phyloP scores from a whole-genome alignment of 1,284 basidiomycete genomes.

The Papiliotrema laurentii region DNA sequence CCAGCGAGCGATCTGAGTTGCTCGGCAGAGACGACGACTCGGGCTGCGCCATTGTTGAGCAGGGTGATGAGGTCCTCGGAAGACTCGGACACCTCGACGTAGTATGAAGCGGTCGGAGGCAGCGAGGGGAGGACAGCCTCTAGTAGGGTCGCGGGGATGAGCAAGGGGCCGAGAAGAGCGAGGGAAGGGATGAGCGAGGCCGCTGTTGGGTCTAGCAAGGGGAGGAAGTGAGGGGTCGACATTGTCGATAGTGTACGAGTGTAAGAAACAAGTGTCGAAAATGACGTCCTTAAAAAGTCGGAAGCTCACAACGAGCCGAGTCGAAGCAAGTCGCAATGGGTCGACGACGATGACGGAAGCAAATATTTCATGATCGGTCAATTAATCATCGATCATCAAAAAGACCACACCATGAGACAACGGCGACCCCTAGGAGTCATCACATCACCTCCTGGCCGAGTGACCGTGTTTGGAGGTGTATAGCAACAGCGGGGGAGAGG shows the following conservation, averaged over 20 bases:
- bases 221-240: slow-evolving; percentile 48
- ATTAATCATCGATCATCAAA: no score
- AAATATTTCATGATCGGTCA: no score
- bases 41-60: slow-evolving; percentile 72
- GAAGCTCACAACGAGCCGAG: not conserved
- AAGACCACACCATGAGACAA: no score
- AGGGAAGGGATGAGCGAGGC: slow-evolving; percentile 58
- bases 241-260: slow-evolving; percentile 18
- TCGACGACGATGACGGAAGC: no score
- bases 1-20: slow-evolving; percentile 58
- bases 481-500: no score
- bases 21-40: slow-evolving; percentile 65
- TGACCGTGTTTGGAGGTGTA: no score
- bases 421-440: no score
- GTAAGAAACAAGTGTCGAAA: not conserved
- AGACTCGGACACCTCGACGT: slow-evolving; percentile 59
- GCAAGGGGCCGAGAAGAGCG: slow-evolving; percentile 68
- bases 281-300: slow-evolving; percentile 6
- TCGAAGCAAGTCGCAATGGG: no score
- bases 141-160: slow-evolving; percentile 51
- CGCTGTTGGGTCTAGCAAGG: slow-evolving; percentile 44
- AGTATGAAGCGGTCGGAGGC: slow-evolving; percentile 46
- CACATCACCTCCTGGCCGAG: no score
- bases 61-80: slow-evolving; percentile 57
- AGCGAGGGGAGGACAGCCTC: slow-evolving; percentile 34